Conservation (phyloP, 306 rosid species). For the Pyrus bretschneideri region DNA sequence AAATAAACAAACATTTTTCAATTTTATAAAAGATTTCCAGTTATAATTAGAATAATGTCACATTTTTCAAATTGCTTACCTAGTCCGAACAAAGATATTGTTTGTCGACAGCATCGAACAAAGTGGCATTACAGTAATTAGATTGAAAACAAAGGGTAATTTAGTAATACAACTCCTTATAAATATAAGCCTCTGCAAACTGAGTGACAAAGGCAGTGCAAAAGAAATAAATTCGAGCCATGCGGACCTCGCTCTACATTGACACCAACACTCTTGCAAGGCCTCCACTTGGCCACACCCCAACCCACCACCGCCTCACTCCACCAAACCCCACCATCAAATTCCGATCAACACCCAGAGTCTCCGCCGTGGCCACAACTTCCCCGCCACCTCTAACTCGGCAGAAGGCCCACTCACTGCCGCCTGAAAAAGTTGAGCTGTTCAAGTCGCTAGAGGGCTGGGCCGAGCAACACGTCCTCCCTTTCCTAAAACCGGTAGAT, state of each 20-base stretch:
- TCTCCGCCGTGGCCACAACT: constrained; percentile 8
- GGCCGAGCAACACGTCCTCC: constrained; percentile 43
- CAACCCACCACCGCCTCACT: constrained; percentile 2
- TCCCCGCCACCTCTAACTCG: not conserved
- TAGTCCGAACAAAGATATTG: too few relatives aligned
- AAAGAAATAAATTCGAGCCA: not conserved
- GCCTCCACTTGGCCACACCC: not conserved
- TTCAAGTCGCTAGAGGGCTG: constrained; percentile 55
- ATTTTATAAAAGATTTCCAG: not conserved
- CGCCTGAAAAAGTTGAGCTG: constrained; percentile 41
- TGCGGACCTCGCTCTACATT: constrained; percentile 18
- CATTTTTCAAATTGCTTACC: not conserved
- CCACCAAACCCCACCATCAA: not conserved
- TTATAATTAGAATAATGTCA: not conserved
- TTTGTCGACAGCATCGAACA: not conserved
- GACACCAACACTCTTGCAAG: constrained; percentile 4
- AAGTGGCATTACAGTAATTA: not conserved
- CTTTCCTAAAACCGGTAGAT: constrained; percentile 55
- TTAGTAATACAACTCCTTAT: not conserved
- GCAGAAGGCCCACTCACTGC: constrained; percentile 34
- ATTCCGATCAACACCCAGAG: not conserved
- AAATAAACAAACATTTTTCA: too few relatives aligned
- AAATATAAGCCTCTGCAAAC: not conserved
- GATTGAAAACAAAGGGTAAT: not conserved
- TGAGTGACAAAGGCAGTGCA: not conserved